These are phyloP conservation scores for Metschnikowia hibisci DNA, from an alignment of 805 yeast species.

Conservation along the genomic window DNA sequence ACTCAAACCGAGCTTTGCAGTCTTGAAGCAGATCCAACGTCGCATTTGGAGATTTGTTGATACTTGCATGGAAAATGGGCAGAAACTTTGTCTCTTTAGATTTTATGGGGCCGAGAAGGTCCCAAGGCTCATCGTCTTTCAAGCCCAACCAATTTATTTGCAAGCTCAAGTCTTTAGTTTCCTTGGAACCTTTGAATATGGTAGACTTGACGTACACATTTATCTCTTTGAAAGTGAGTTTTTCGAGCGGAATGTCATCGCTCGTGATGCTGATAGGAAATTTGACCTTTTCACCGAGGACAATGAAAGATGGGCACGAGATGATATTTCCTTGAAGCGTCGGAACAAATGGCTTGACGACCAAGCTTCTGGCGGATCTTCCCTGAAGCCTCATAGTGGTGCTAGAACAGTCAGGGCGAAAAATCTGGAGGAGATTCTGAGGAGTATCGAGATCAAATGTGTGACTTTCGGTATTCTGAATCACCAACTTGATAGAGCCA, in stretches of 20 bases:
- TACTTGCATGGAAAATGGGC: slow-evolving; percentile 21
- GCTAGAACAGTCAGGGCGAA: background rate
- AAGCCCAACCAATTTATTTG: slow-evolving; percentile 32
- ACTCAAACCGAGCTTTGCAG: slow-evolving; percentile 18
- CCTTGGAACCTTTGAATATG: slow-evolving; percentile 13
- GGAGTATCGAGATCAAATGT: slow-evolving; percentile 1
- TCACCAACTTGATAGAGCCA: background rate
- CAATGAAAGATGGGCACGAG: slow-evolving; percentile 12
- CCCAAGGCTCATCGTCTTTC: slow-evolving; percentile 40
- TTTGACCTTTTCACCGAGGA: slow-evolving; percentile 30
- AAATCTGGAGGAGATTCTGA: slow-evolving; percentile 5
- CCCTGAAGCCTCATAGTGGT: slow-evolving; percentile 6
- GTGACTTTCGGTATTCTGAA: slow-evolving; percentile 4
- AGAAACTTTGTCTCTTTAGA: slow-evolving; percentile 5
- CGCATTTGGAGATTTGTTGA: slow-evolving; percentile 22
- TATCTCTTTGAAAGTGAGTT: slow-evolving; percentile 20
- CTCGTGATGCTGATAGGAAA: slow-evolving; percentile 22
- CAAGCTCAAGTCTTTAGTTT: slow-evolving; percentile 17
- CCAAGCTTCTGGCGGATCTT: slow-evolving; percentile 7
- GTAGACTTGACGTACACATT: slow-evolving; percentile 21
- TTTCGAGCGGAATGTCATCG: slow-evolving; percentile 11
- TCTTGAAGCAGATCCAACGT: slow-evolving; percentile 7
- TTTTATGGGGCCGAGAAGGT: slow-evolving; percentile 17
- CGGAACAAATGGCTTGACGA: slow-evolving; percentile 24
- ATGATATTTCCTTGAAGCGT: slow-evolving; percentile 15